Evolutionary conservation across 768 basidiomycete genomes (phyloP).

Genomic region (Leccinum ochraceum): DNA sequence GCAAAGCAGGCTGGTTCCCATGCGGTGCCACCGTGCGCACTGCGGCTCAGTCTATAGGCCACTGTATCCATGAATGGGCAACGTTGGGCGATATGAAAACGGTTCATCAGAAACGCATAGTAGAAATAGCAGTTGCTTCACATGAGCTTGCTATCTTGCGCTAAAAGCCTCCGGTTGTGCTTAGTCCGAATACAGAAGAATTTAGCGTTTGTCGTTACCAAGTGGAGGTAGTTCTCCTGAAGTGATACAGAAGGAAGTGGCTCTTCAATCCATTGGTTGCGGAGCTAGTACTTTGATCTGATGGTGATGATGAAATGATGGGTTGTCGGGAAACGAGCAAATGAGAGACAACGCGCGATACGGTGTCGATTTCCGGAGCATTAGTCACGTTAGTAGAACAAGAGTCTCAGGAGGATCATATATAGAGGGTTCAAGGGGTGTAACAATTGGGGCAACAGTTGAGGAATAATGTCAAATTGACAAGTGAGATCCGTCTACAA

Average conservation of each 20-base stretch:
- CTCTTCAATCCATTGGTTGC: slow-evolving; percentile 3
- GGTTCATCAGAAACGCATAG: slow-evolving; percentile 17
- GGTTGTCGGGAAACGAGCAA: not conserved
- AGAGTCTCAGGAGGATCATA: no score
- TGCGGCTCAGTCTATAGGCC: slow-evolving; percentile 6
- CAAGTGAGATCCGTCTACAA: slow-evolving; percentile 3
- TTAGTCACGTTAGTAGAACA: slow-evolving; percentile 1
- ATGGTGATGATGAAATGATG: slow-evolving; percentile 2
- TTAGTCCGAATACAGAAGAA: slow-evolving; percentile 15
- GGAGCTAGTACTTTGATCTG: slow-evolving; percentile 6
- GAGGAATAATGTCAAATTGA: not conserved
- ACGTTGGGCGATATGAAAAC: slow-evolving; percentile 28
- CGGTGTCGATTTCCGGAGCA: slow-evolving; percentile 25
- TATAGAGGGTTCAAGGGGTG: not conserved
- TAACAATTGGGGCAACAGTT: slow-evolving; percentile 9
- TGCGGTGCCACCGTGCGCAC: slow-evolving; percentile 9
- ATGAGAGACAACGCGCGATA: slow-evolving; percentile 15
- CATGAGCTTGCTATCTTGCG: slow-evolving; percentile 20
- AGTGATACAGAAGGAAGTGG: not conserved
- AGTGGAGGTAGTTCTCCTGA: slow-evolving; percentile 22
- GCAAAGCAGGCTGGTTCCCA: slow-evolving; percentile 15
- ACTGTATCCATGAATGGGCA: slow-evolving; percentile 16
- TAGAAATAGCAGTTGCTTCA: slow-evolving; percentile 23
- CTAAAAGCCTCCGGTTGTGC: slow-evolving; percentile 25
- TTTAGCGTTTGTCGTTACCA: slow-evolving; percentile 17